These are phyloP conservation scores for Leccinellum albellum DNA, from an alignment of 768 basidiomycete genomes.

Conservation along the genomic window DNA sequence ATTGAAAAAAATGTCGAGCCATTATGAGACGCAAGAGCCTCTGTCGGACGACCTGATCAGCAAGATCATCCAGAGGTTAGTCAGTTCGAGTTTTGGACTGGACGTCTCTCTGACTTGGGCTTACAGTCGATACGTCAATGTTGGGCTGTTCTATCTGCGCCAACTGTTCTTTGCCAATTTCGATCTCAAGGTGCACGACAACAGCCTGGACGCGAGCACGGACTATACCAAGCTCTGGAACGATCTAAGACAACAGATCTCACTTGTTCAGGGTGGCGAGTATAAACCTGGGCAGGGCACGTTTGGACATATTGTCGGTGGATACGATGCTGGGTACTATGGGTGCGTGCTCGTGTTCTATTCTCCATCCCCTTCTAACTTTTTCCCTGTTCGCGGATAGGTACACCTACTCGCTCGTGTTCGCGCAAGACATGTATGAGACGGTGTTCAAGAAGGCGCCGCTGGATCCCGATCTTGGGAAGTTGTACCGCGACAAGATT, in stretches of 20 bases:
- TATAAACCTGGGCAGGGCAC: conserved; percentile 56
- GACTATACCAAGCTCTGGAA: conserved; percentile 48
- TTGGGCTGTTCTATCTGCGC: conserved; percentile 32
- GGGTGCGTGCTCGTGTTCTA: conserved; percentile 31
- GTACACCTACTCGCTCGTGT: conserved; percentile 72
- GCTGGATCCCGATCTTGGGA: neutral
- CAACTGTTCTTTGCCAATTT: conserved; percentile 67
- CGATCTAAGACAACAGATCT: neutral
- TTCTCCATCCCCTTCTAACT: neutral
- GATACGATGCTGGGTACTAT: conserved; percentile 70
- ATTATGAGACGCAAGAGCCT: conserved; percentile 69
- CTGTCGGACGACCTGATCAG: conserved; percentile 64
- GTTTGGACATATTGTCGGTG: conserved; percentile 50
- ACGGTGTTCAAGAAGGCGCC: neutral
- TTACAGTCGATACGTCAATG: conserved; percentile 64
- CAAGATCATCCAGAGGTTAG: conserved; percentile 72
- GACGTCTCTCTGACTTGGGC: neutral
- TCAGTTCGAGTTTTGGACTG: neutral
- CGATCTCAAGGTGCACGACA: conserved; percentile 15
- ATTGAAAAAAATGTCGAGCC: conserved; percentile 68
- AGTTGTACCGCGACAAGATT: neutral
- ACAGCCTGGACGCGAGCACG: conserved; percentile 40
- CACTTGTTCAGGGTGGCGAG: neutral
- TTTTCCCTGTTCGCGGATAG: conserved; percentile 16
- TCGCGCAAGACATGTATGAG: conserved; percentile 48